Evolutionary conservation across 345 rosid genomes (phyloP).

Genomic region (Gossypium rotundifolium): DNA sequence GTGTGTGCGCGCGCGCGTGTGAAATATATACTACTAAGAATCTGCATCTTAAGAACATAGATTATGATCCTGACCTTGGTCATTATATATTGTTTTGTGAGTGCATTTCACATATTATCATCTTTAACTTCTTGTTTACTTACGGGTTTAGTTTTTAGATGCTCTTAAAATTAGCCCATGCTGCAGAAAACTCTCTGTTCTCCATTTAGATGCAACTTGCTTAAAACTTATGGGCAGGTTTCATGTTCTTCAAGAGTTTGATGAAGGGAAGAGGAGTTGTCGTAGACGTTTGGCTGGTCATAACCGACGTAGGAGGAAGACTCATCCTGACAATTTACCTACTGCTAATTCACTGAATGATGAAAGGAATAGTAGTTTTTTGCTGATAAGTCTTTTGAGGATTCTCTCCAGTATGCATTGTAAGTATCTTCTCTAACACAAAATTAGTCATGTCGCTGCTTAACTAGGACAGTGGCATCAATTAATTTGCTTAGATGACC

Average conservation of each 20-base stretch:
- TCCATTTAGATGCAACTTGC: conserved; percentile 28
- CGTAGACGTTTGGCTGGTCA: conserved; percentile 79
- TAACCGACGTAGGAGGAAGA: conserved; percentile 65
- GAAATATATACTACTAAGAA: background rate
- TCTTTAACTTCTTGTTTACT: background rate
- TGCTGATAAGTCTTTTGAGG: conserved; percentile 49
- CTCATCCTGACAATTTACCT: conserved; percentile 39
- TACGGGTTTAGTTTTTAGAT: background rate
- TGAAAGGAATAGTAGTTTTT: conserved; percentile 44
- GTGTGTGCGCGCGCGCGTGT: background rate
- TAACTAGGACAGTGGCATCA: background rate
- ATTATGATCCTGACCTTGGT: conserved; percentile 2
- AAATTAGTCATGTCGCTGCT: conserved; percentile 5
- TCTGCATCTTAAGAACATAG: background rate
- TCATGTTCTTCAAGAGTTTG: conserved; percentile 78
- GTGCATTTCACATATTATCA: background rate
- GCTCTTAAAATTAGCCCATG: background rate
- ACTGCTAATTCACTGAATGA: conserved; percentile 32
- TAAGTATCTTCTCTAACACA: conserved; percentile 26
- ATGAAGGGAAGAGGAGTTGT: conserved; percentile 79
- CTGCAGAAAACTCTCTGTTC: conserved; percentile 2
- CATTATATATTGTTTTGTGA: conserved; percentile 1
- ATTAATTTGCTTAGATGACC: conserved; percentile 6
- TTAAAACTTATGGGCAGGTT: conserved; percentile 47
- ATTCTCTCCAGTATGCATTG: conserved; percentile 60